Conservation (phyloP, 768 basidiomycete genomes). For the Naganishia kalamii region DNA sequence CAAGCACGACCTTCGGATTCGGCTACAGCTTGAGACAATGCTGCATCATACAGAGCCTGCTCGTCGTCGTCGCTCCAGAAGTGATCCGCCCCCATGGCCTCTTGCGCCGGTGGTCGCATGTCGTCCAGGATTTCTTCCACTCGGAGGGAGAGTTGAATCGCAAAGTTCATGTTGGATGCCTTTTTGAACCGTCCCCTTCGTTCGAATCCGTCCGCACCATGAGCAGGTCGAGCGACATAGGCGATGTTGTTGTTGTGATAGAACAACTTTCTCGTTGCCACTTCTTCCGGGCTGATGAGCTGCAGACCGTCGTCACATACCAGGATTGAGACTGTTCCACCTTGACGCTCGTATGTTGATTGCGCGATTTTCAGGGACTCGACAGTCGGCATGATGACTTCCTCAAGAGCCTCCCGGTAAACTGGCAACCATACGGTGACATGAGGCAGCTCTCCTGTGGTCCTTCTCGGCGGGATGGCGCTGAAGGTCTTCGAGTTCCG, state of each 20-base stretch:
- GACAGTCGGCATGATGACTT: conserved; percentile 72
- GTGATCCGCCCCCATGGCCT: no score
- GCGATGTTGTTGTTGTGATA: conserved; percentile 67
- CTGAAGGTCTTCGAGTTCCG: conserved; percentile 45
- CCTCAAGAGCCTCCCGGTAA: conserved; percentile 59
- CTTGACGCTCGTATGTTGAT: conserved; percentile 75
- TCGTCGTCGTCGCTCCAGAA: neutral
- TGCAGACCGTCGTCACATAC: conserved; percentile 80
- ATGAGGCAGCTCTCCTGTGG: conserved; percentile 60
- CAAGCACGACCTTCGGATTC: conserved; percentile 61
- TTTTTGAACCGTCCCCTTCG: conserved; percentile 90
- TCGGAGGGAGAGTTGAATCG: conserved; percentile 60
- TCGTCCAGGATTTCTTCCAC: conserved; percentile 57
- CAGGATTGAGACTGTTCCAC: conserved; percentile 70
- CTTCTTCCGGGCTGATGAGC: conserved; percentile 58
- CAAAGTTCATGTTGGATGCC: conserved; percentile 90
- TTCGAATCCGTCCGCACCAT: conserved; percentile 62
- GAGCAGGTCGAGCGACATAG: conserved; percentile 73
- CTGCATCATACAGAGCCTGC: conserved; percentile 56
- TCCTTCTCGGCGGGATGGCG: conserved; percentile 35
- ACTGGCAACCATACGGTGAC: conserved; percentile 67
- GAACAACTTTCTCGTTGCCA: conserved; percentile 62
- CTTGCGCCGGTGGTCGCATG: conserved; percentile 41
- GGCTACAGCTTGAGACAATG: conserved; percentile 67
- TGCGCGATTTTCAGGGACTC: conserved; percentile 56